Evolutionary conservation across 164 flowering plant genomes (phyloP), one percentile per base, ranked within the genome.

Genomic region (Dillenia suffruticosa): DNA sequence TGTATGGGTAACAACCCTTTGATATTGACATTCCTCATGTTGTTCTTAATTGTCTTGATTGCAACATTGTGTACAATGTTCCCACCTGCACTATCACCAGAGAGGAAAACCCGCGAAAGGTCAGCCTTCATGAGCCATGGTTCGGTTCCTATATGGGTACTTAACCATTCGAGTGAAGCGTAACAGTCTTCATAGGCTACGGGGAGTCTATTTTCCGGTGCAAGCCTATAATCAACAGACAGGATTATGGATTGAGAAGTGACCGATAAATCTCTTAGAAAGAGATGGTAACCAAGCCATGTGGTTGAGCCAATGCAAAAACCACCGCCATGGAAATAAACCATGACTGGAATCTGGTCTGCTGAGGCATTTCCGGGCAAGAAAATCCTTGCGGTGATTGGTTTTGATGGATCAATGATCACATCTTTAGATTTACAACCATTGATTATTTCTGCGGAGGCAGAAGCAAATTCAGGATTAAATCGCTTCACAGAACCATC

Each of bases 311-410:
- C 96, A 50, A 91, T 80, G 82, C 97, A 88, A 49, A 91, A 91
- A n/a, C 96, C 96, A 10, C 97, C 97, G 16, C 96, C 97, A 57
- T 91, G 97, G 70, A 87, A 85, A 54, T 91, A 91, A 51, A 88
- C 76, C 56, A 90, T 2, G 4, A 88, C 74, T 0, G 93, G 89
- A 49, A 82, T 80, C 15, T 8, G 48, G 6, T 5, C 47, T 6
- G 62, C 9, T 2, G 65, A 56, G 11, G 40, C 56, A 14, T 65
- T 58, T 9, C 68, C 64, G 8, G 97, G 93, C 16, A 84, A 57
- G 69, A 85, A 89, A 3, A 91, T 62, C 65, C 93, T 70, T 3
- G 76, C 94, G 2, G 90, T 74, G n/a, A 87, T 74, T 1, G 79
- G 82, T 59, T 81, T 84, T 0, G 69, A 63, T 4, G 72, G 59